Conservation (phyloP, 345 rosid species). For the Heritiera littoralis region DNA sequence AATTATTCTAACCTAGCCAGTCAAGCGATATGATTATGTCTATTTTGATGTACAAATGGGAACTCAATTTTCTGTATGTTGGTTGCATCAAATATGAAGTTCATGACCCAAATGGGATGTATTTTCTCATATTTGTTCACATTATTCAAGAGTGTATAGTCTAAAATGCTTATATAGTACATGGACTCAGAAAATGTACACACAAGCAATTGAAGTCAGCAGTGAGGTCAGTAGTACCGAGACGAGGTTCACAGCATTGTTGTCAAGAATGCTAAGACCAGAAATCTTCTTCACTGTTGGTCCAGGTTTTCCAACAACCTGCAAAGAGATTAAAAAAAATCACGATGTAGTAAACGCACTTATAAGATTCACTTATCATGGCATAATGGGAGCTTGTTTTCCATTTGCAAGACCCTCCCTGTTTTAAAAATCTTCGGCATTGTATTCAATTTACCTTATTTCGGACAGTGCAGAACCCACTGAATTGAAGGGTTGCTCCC, state of each 20-base stretch:
- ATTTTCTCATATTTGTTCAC: background rate
- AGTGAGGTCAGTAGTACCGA: constrained; percentile 63
- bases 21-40: background rate
- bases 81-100: constrained; percentile 8
- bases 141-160: background rate
- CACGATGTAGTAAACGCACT: background rate
- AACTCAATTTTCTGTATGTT: background rate
- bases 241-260: constrained; percentile 87
- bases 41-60: background rate
- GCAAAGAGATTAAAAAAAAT: constrained; percentile 22
- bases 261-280: constrained; percentile 81
- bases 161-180: background rate
- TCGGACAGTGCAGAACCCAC: constrained; percentile 93
- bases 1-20: constrained; percentile 2
- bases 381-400: background rate
- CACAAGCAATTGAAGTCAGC: constrained; percentile 59
- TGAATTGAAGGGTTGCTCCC: constrained; percentile 93
- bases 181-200: constrained; percentile 61
- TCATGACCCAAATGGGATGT: background rate
- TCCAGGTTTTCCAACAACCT: constrained; percentile 93
- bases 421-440: background rate
- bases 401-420: background rate
- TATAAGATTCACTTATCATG: background rate
- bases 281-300: constrained; percentile 90
- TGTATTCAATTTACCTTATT: constrained; percentile 53